A percentile compares a stretch with the other conserved stretches of the same genome.
These are phyloP conservation scores for Apiospora phragmitis DNA, from an alignment of 2,329 filamentous ascomycete species.

Conservation along the genomic window DNA sequence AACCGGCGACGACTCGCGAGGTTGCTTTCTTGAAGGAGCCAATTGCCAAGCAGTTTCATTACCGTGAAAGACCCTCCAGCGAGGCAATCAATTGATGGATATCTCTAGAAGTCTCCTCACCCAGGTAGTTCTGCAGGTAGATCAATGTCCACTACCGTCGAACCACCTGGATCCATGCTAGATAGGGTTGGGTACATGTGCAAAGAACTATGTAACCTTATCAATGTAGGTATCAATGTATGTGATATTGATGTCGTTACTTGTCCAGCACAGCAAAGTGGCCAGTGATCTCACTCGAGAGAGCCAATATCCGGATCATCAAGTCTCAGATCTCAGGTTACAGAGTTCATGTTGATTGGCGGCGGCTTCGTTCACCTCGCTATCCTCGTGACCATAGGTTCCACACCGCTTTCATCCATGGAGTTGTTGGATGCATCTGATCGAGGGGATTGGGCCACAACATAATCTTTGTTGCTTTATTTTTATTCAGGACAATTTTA, in stretches of 20 bases:
- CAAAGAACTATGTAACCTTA: neutral
- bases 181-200: neutral
- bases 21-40: neutral
- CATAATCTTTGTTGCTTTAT: neutral
- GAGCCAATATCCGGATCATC: neutral
- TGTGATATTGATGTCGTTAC: neutral
- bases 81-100: neutral
- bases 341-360: neutral
- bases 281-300: neutral
- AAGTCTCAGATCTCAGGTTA: neutral
- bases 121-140: neutral
- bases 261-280: neutral
- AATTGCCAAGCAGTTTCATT: constrained; percentile 9
- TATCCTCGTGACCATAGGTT: constrained; percentile 3
- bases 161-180: neutral
- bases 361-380: neutral
- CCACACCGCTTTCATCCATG: constrained; percentile 4
- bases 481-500: neutral
- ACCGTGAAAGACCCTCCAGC: neutral
- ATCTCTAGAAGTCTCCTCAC: neutral
- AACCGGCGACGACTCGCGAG: neutral
- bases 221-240: neutral
- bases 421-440: too few species aligned
- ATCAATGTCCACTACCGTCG: neutral
- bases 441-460: constrained; percentile 1